phyloP scores from a whole-genome alignment of 2,329 filamentous ascomycete genomes.

The Ophiostoma australiae region DNA sequence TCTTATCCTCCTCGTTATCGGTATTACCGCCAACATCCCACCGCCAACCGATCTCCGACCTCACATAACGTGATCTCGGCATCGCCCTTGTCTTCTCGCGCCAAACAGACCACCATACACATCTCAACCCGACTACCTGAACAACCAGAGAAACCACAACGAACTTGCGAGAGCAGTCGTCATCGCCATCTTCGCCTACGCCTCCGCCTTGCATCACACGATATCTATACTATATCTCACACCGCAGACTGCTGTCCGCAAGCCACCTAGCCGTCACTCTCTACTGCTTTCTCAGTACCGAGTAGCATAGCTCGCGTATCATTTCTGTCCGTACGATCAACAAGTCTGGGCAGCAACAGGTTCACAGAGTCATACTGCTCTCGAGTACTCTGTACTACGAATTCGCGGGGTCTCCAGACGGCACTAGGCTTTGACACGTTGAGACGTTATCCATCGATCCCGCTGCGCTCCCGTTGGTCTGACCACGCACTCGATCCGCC shows the following conservation, averaged over 20 bases:
- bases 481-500: background rate
- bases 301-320: background rate
- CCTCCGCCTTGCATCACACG: background rate
- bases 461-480: slow-evolving; percentile 1
- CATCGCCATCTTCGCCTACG: background rate
- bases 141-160: background rate
- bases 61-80: slow-evolving; percentile 15
- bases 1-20: background rate
- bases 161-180: background rate
- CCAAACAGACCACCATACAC: background rate
- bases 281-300: background rate
- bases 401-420: slow-evolving; percentile 9
- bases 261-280: background rate
- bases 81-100: background rate
- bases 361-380: background rate
- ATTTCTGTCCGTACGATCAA: background rate
- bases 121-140: background rate
- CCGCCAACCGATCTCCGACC: background rate
- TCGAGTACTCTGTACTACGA: background rate
- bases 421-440: no score
- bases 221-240: background rate
- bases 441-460: background rate
- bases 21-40: background rate
- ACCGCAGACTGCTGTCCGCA: background rate
- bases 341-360: background rate